These are phyloP conservation scores for Dalbergia oliveri DNA, from an alignment of 306 rosid genomes.

Conservation along the genomic window DNA sequence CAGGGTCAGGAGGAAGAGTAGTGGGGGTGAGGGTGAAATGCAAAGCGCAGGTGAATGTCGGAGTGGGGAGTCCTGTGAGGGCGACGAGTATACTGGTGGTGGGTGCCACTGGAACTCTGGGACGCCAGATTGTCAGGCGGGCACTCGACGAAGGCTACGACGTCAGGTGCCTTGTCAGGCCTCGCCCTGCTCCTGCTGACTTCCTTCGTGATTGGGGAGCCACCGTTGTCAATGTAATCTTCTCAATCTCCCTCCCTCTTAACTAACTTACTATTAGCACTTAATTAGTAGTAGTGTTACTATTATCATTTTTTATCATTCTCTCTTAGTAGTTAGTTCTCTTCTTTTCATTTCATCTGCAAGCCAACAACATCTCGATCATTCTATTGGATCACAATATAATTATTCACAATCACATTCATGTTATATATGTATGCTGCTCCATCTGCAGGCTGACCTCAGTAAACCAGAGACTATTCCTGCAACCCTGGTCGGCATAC, in stretches of 20 bases:
- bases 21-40: constrained; percentile 28
- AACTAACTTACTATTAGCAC: no score
- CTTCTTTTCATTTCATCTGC: neutral
- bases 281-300: no score
- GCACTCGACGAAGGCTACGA: constrained; percentile 96
- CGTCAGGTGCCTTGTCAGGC: constrained; percentile 91
- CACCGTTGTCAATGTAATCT: constrained; percentile 75
- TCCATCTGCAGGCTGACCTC: constrained; percentile 74
- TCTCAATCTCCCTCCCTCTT: no score
- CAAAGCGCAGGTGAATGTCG: constrained; percentile 58
- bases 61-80: constrained; percentile 79
- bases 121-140: constrained; percentile 93
- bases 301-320: neutral
- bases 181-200: constrained; percentile 97
- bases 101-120: constrained; percentile 88
- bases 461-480: constrained; percentile 92
- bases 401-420: neutral
- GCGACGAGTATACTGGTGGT: constrained; percentile 83
- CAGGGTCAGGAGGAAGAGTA: neutral
- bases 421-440: no score
- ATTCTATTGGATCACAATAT: no score
- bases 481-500: constrained; percentile 92
- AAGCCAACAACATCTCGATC: no score
- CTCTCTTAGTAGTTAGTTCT: no score
- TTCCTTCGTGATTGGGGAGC: constrained; percentile 99